A percentile compares a stretch with the other conserved stretches of the same genome.
phyloP scores from a whole-genome alignment of 2,329 filamentous ascomycete species.

The Xylaria sp. region DNA sequence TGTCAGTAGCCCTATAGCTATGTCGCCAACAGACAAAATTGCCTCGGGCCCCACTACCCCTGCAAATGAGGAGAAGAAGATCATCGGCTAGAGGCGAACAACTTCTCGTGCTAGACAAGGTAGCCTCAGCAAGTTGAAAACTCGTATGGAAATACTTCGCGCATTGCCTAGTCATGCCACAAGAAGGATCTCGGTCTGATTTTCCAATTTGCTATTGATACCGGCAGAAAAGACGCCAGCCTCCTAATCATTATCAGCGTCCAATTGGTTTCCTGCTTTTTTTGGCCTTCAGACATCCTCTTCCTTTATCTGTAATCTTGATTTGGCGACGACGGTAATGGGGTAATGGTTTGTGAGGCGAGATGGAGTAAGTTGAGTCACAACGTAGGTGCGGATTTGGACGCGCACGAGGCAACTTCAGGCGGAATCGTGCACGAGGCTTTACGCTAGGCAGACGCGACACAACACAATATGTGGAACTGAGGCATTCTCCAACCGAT shows the following conservation, averaged over 20 bases:
- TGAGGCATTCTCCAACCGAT: conserved; percentile 1
- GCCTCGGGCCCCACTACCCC: conserved; percentile 32
- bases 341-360: conserved; percentile 8
- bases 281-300: conserved; percentile 12
- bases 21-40: conserved; percentile 44
- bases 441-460: conserved; percentile 31
- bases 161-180: background rate
- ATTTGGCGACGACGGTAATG: background rate
- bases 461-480: conserved; percentile 4
- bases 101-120: conserved; percentile 20
- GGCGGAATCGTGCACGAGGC: conserved; percentile 22
- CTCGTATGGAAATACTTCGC: conserved; percentile 7
- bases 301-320: background rate
- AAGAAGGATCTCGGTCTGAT: conserved; percentile 23
- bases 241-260: background rate
- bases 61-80: conserved; percentile 42
- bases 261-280: background rate
- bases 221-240: background rate
- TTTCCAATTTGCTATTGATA: conserved; percentile 1
- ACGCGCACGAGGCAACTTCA: conserved; percentile 31
- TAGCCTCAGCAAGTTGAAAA: conserved; percentile 21
- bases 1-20: conserved; percentile 47
- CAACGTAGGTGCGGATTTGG: conserved; percentile 16
- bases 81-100: conserved; percentile 37
- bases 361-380: conserved; percentile 11